Percentiles rank a stretch among this genome's conserved stretches.
Evolutionary conservation across 148 eudicot species (phyloP).

Genomic region (Dysphania ambrosioides): DNA sequence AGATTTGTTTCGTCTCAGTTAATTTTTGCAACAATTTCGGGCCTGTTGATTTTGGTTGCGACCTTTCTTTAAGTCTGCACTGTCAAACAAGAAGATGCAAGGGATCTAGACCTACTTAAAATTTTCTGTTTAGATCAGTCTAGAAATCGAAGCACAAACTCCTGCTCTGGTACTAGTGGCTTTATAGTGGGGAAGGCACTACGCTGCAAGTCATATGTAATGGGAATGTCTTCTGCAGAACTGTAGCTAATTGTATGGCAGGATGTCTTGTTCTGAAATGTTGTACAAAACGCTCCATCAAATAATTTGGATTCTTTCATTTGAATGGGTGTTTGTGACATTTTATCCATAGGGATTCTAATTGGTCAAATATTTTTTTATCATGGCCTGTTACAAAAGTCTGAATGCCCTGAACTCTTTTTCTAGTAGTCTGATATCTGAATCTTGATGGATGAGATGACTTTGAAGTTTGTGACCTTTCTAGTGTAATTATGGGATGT

Average conservation of each 20-base stretch:
- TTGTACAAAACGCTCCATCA: conserved; percentile 42
- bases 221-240: conserved; percentile 39
- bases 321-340: conserved; percentile 28
- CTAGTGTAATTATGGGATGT: conserved; percentile 21
- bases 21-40: conserved; percentile 48
- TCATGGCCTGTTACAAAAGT: conserved; percentile 15
- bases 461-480: conserved; percentile 18
- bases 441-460: conserved; percentile 30
- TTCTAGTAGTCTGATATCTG: conserved; percentile 24
- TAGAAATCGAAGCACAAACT: conserved; percentile 34
- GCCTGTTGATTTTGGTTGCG: conserved; percentile 55
- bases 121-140: conserved; percentile 32
- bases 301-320: conserved; percentile 31
- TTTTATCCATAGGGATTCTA: conserved; percentile 27
- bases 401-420: conserved; percentile 14
- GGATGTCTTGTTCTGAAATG: conserved; percentile 29
- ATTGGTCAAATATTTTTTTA: conserved; percentile 24
- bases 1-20: conserved; percentile 65
- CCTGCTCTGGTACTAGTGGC: conserved; percentile 37
- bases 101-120: conserved; percentile 38
- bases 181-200: conserved; percentile 39
- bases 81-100: conserved; percentile 65
- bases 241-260: conserved; percentile 33
- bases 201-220: conserved; percentile 39
- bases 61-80: conserved; percentile 50